A percentile compares a stretch with the other conserved stretches of the same genome.
These are phyloP conservation scores for Magnolia changhungtana DNA, from an alignment of 164 flowering plant genomes.

Conservation along the genomic window DNA sequence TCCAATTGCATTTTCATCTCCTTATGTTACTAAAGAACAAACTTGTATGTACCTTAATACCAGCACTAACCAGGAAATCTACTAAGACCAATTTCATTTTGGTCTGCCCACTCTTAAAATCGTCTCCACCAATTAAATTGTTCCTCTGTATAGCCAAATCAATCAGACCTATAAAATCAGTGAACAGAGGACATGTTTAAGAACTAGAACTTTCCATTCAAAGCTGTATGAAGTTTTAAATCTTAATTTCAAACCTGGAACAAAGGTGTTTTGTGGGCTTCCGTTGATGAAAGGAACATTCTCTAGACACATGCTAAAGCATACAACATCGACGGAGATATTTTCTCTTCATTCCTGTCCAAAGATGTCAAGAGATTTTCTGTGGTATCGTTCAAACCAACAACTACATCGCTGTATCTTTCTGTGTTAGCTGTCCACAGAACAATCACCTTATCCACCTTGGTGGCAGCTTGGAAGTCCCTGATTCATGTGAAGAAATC, in stretches of 20 bases:
- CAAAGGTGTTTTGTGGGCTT: conserved; percentile 99
- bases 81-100: too few species aligned
- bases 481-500: too few species aligned
- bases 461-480: too few species aligned
- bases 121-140: conserved; percentile 94
- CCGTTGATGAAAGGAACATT: conserved; percentile 94
- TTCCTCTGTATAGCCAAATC: conserved; percentile 81
- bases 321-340: conserved; percentile 89
- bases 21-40: conserved; percentile 73
- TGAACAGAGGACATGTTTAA: background rate
- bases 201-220: too few species aligned
- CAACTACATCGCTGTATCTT: conserved; percentile 88
- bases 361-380: conserved; percentile 76
- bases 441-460: too few species aligned
- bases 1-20: conserved; percentile 98
- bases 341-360: conserved; percentile 82
- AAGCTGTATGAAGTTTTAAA: too few species aligned
- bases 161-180: conserved; percentile 58
- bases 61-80: too few species aligned
- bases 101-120: conserved; percentile 21
- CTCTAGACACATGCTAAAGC: conserved; percentile 85
- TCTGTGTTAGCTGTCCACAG: conserved; percentile 97
- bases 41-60: conserved; percentile 4
- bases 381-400: conserved; percentile 87
- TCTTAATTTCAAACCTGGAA: conserved; percentile 53